Percentiles rank a stretch among this genome's conserved stretches.
phyloP scores from a whole-genome alignment of 768 basidiomycete species.

The Mycena kentingensis region DNA sequence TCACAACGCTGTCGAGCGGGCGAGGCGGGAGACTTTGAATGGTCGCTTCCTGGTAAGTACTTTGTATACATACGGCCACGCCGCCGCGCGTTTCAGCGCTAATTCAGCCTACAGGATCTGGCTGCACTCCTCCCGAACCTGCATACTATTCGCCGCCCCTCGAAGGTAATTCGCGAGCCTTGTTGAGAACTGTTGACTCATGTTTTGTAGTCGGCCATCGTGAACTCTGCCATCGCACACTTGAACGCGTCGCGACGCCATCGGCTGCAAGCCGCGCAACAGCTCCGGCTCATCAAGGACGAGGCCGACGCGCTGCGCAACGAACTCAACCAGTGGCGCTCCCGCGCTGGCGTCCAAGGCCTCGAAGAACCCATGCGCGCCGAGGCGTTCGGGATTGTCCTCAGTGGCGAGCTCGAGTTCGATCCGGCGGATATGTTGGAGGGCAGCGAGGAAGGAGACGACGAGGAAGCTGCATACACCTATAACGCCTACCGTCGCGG shows the following conservation, averaged over 20 bases:
- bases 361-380: slow-evolving; percentile 74
- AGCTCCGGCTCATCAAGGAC: slow-evolving; percentile 74
- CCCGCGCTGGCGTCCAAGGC: slow-evolving; percentile 67
- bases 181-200: no score
- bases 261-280: slow-evolving; percentile 76
- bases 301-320: slow-evolving; percentile 86
- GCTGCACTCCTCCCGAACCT: slow-evolving; percentile 91
- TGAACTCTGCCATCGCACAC: slow-evolving; percentile 92
- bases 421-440: slow-evolving; percentile 42
- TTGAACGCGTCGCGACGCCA: slow-evolving; percentile 82
- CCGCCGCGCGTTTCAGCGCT: no score
- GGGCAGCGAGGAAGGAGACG: slow-evolving; percentile 58
- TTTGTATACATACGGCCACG: no score
- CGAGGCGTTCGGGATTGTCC: slow-evolving; percentile 71
- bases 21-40: slow-evolving; percentile 73
- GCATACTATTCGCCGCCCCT: slow-evolving; percentile 87
- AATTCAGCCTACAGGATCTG: slow-evolving; percentile 66
- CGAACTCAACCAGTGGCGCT: slow-evolving; percentile 94
- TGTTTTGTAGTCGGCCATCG: slow-evolving; percentile 92
- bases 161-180: no score
- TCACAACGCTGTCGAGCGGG: slow-evolving; percentile 80
- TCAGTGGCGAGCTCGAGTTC: slow-evolving; percentile 71
- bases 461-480: slow-evolving; percentile 42
- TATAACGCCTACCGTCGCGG: slow-evolving; percentile 34
- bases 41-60: slow-evolving; percentile 56